These are phyloP conservation scores for Fusarium guadeloupense DNA, from an alignment of 2,329 filamentous ascomycete species.

Conservation along the genomic window DNA sequence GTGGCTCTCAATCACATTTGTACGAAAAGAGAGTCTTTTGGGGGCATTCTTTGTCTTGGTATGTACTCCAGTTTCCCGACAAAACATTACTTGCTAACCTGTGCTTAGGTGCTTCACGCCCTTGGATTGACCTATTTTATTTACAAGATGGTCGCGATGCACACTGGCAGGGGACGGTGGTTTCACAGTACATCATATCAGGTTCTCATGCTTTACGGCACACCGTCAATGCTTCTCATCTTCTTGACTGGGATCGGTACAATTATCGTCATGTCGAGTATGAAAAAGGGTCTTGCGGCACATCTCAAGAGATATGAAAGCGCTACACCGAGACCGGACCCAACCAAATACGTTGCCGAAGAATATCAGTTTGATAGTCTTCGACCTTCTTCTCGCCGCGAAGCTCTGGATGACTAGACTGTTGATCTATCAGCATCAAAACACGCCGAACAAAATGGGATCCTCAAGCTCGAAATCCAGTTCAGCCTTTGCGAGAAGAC, in stretches of 20 bases:
- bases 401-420: background rate
- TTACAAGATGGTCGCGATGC: background rate
- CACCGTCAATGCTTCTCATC: background rate
- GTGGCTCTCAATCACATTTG: background rate
- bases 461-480: too few relatives aligned
- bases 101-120: background rate
- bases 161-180: background rate
- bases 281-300: background rate
- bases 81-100: background rate
- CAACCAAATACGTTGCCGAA: background rate
- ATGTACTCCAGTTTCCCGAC: background rate
- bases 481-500: too few relatives aligned
- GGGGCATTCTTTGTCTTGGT: background rate
- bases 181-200: background rate
- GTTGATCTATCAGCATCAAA: too few relatives aligned
- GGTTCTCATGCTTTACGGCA: background rate
- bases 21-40: background rate
- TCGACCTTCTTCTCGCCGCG: too few relatives aligned
- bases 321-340: too few relatives aligned
- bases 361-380: background rate
- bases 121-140: background rate
- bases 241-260: background rate
- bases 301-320: background rate
- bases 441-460: too few relatives aligned
- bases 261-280: background rate